These are phyloP conservation scores for Camptophora hylomeconis DNA, from an alignment of 2,329 filamentous ascomycete genomes.

Conservation along the genomic window DNA sequence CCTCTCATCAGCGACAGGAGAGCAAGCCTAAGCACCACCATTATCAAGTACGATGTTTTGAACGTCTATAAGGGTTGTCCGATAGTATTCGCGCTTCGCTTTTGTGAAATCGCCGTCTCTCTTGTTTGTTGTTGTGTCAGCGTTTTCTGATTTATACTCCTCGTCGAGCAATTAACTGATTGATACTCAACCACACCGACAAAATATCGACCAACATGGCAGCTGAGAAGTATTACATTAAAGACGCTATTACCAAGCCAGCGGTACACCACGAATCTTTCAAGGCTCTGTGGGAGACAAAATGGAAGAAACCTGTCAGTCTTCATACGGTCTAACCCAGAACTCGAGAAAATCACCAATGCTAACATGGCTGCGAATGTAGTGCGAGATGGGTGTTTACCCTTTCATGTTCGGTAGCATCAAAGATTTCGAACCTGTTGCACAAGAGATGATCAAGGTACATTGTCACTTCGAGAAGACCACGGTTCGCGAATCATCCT, in stretches of 20 bases:
- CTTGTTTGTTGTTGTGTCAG: too few species aligned
- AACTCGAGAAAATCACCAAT: not conserved
- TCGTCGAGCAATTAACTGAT: too few species aligned
- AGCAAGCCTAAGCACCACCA: too few species aligned
- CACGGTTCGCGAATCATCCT: not conserved
- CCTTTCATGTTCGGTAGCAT: slow-evolving; percentile 62
- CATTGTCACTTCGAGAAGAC: slow-evolving; percentile 9
- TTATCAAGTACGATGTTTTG: too few species aligned
- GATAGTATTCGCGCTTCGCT: too few species aligned
- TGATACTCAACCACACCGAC: too few species aligned
- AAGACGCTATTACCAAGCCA: slow-evolving; percentile 33
- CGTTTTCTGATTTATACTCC: too few species aligned
- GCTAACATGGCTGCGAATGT: too few species aligned
- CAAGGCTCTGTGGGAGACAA: slow-evolving; percentile 57
- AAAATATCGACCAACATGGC: slow-evolving; percentile 9
- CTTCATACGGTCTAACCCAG: not conserved
- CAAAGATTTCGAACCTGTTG: slow-evolving; percentile 59
- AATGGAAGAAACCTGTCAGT: slow-evolving; percentile 56
- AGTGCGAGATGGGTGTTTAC: slow-evolving; percentile 51
- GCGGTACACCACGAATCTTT: slow-evolving; percentile 48
- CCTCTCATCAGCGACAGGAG: too few species aligned
- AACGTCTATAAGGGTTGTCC: too few species aligned
- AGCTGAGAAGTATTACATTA: slow-evolving; percentile 21
- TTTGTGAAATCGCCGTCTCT: too few species aligned
- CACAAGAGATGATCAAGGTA: slow-evolving; percentile 47